These are phyloP conservation scores for Aspergillus cejpii DNA, from an alignment of 2,329 filamentous ascomycete species.

Conservation along the genomic window DNA sequence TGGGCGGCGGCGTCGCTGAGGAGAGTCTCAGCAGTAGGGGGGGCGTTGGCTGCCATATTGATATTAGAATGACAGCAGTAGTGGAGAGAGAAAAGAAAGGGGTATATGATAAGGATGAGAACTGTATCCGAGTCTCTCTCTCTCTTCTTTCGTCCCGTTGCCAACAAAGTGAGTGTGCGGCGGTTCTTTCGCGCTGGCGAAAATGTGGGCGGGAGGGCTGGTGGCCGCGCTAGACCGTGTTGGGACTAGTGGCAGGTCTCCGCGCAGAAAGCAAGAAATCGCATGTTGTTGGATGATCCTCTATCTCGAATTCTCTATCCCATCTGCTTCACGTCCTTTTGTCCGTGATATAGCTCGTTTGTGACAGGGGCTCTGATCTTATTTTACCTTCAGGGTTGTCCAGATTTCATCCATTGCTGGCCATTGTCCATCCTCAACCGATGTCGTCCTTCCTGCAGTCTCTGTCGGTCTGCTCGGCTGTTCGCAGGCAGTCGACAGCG, in stretches of 20 bases:
- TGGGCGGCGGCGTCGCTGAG: slow-evolving; percentile 45
- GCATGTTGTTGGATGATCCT: slow-evolving; percentile 12
- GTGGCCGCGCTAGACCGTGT: slow-evolving; percentile 27
- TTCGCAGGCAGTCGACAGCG: slow-evolving; percentile 32
- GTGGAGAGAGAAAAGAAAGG: slow-evolving; percentile 12
- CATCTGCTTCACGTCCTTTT: slow-evolving; percentile 1
- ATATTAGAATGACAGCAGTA: slow-evolving; percentile 10
- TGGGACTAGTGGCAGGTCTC: slow-evolving; percentile 21
- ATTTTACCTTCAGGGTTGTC: slow-evolving; percentile 5
- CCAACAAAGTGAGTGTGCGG: slow-evolving; percentile 19
- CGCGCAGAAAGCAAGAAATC: slow-evolving; percentile 21
- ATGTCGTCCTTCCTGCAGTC: slow-evolving; percentile 31
- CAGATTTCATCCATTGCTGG: slow-evolving; percentile 5
- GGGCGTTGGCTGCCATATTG: slow-evolving; percentile 49
- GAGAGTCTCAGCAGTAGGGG: slow-evolving; percentile 45
- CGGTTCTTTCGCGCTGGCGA: slow-evolving; percentile 24
- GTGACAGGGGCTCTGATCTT: neutral
- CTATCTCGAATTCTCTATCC: slow-evolving; percentile 5
- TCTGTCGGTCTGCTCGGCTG: slow-evolving; percentile 27
- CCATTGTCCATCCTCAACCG: slow-evolving; percentile 4
- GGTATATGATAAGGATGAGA: slow-evolving; percentile 17
- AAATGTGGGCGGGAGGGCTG: slow-evolving; percentile 31
- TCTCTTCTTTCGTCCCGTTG: neutral
- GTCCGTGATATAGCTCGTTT: neutral
- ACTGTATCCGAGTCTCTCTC: slow-evolving; percentile 7